Conservation (phyloP, 768 basidiomycete species). For the Antrodiella citrinella region DNA sequence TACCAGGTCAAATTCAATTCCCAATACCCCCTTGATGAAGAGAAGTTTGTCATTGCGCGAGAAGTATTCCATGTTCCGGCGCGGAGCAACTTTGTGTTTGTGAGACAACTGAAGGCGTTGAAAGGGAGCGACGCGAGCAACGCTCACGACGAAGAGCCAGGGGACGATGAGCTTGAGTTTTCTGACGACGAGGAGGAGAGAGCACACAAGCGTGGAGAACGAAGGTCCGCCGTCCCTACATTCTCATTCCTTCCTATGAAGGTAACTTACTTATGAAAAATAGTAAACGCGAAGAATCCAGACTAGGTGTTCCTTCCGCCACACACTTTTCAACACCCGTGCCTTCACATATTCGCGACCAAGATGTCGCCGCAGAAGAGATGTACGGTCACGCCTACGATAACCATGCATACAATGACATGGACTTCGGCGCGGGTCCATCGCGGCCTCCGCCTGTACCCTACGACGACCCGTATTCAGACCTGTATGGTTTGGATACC, state of each 20-base stretch:
- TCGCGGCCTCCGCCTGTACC: constrained; percentile 62
- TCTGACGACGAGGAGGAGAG: constrained; percentile 92
- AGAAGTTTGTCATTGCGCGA: constrained; percentile 45
- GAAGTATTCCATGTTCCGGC: constrained; percentile 78
- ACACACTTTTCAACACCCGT: constrained; percentile 51
- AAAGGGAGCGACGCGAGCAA: constrained; percentile 96
- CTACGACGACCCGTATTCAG: constrained; percentile 70
- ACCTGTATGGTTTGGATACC: constrained; percentile 18
- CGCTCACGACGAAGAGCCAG: constrained; percentile 89
- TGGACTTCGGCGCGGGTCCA: constrained; percentile 46
- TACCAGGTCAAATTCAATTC: constrained; percentile 82
- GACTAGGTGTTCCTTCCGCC: constrained; percentile 14
- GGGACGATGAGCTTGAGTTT: constrained; percentile 85
- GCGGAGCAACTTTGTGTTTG: constrained; percentile 78
- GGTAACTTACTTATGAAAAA: background rate
- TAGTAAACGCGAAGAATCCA: background rate
- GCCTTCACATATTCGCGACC: constrained; percentile 44
- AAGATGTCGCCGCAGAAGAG: constrained; percentile 38
- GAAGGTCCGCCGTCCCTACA: constrained; percentile 35
- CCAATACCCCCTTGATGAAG: constrained; percentile 49
- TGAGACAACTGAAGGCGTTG: constrained; percentile 55
- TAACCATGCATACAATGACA: constrained; percentile 49
- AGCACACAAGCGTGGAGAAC: constrained; percentile 54
- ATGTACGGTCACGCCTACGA: constrained; percentile 53
- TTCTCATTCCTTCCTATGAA: constrained; percentile 5